Conservation (phyloP, 345 rosid genomes). For the Ceriops tagal region DNA sequence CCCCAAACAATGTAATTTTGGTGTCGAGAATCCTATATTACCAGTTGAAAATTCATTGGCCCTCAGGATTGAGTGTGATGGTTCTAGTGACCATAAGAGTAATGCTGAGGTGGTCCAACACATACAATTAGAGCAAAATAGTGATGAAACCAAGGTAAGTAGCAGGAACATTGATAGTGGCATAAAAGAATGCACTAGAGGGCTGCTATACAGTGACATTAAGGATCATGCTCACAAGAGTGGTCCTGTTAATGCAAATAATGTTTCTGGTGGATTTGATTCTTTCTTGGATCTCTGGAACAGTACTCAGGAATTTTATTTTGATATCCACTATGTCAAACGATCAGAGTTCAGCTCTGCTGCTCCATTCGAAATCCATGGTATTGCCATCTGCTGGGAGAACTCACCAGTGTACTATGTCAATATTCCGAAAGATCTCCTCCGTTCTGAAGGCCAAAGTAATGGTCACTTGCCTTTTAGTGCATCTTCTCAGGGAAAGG, state of each 20-base stretch:
- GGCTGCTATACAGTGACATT: slow-evolving; percentile 22
- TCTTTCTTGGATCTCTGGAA: slow-evolving; percentile 85
- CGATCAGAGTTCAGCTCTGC: slow-evolving; percentile 41
- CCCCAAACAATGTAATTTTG: slow-evolving; percentile 16
- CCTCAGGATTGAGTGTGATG: not conserved
- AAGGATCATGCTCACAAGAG: slow-evolving; percentile 44
- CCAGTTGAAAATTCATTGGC: slow-evolving; percentile 23
- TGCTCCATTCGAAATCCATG: slow-evolving; percentile 69
- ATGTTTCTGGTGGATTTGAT: slow-evolving; percentile 70
- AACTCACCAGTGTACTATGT: slow-evolving; percentile 77
- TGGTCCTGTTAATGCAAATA: slow-evolving; percentile 72
- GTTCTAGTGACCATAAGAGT: slow-evolving; percentile 17
- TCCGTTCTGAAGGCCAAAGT: slow-evolving; percentile 40
- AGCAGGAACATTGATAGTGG: slow-evolving; percentile 14
- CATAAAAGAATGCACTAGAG: slow-evolving; percentile 17
- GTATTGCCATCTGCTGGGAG: slow-evolving; percentile 90
- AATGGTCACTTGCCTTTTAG: slow-evolving; percentile 27
- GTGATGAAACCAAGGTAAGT: slow-evolving; percentile 17
- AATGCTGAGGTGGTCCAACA: slow-evolving; percentile 17
- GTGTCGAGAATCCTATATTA: slow-evolving; percentile 27
- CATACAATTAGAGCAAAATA: slow-evolving; percentile 19
- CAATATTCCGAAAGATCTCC: slow-evolving; percentile 74
- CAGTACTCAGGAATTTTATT: slow-evolving; percentile 58
- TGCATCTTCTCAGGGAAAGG: slow-evolving; percentile 34
- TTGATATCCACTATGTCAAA: slow-evolving; percentile 79